phyloP scores from a whole-genome alignment of 1,139 yeast genomes.

The Zhuliangozyma blackwelliae region DNA sequence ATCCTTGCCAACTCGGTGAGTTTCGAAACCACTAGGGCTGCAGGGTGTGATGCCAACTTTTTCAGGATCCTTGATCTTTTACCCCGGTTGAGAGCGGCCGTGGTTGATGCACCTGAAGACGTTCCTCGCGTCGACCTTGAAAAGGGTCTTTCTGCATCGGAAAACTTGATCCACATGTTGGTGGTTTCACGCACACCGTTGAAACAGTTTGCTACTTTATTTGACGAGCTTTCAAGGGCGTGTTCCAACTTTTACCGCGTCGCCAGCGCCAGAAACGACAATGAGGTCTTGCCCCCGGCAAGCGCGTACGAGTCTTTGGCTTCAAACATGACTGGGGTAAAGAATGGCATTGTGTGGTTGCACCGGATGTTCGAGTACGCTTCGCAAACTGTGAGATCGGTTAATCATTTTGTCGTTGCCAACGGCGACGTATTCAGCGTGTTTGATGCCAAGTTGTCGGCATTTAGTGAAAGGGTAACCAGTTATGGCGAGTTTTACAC shows the following conservation, averaged over 20 bases:
- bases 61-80: constrained; percentile 71
- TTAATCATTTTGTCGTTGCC: constrained; percentile 12
- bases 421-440: constrained; percentile 16
- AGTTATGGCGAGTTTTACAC: constrained; percentile 13
- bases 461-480: constrained; percentile 6
- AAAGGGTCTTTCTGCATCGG: constrained; percentile 76
- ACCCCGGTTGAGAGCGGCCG: constrained; percentile 72
- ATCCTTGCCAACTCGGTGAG: constrained; percentile 55
- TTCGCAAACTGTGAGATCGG: constrained; percentile 22
- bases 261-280: constrained; percentile 11
- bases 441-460: constrained; percentile 16
- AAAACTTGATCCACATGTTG: constrained; percentile 58
- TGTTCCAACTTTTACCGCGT: constrained; percentile 15
- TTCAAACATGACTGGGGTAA: constrained; percentile 16
- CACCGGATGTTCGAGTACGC: constrained; percentile 52
- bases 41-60: constrained; percentile 56
- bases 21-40: constrained; percentile 33
- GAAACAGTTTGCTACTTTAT: constrained; percentile 21
- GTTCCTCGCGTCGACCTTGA: constrained; percentile 72
- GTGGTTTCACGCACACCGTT: constrained; percentile 49
- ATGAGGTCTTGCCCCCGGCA: constrained; percentile 12
- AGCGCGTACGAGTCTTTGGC: constrained; percentile 16
- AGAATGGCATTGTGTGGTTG: constrained; percentile 30
- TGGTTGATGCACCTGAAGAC: constrained; percentile 61
- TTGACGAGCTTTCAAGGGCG: constrained; percentile 10